A percentile compares a stretch with the other conserved stretches of the same genome.
Conservation (phyloP, 2,329 filamentous ascomycete genomes). For the Alternaria sp. region DNA sequence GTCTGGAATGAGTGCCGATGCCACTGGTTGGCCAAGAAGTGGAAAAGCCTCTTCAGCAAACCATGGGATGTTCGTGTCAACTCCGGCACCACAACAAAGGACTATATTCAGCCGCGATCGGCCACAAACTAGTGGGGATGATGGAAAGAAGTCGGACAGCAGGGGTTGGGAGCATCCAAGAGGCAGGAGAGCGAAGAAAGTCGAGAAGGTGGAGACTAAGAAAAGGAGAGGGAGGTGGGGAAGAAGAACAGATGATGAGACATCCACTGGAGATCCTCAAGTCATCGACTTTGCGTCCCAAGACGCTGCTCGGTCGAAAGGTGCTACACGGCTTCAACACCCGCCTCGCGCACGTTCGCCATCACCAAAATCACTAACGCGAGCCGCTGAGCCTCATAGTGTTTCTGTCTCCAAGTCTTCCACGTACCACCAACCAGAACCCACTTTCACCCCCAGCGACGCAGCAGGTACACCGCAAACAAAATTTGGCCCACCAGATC, state of each 20-base stretch:
- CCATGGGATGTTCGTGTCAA: neutral
- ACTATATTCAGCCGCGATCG: neutral
- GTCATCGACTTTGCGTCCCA: neutral
- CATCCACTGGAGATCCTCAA: neutral
- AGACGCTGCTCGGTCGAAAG: neutral
- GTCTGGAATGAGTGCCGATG: neutral
- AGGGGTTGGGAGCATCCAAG: neutral
- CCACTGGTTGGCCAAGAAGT: neutral
- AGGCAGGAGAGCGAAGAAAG: neutral
- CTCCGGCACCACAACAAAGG: neutral
- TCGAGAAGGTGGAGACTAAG: neutral
- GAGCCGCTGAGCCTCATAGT: neutral
- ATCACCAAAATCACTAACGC: neutral
- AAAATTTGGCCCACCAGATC: neutral
- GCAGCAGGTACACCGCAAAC: neutral
- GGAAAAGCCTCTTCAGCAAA: neutral
- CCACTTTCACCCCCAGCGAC: neutral
- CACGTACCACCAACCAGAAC: neutral
- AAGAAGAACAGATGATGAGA: neutral
- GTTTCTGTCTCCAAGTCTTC: neutral
- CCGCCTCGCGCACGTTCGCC: neutral
- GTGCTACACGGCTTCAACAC: neutral
- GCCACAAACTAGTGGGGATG: neutral
- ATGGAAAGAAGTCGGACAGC: neutral
- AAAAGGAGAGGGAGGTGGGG: neutral